Conservation (phyloP, 305 asterid genomes). For the Striga hermonthica region DNA sequence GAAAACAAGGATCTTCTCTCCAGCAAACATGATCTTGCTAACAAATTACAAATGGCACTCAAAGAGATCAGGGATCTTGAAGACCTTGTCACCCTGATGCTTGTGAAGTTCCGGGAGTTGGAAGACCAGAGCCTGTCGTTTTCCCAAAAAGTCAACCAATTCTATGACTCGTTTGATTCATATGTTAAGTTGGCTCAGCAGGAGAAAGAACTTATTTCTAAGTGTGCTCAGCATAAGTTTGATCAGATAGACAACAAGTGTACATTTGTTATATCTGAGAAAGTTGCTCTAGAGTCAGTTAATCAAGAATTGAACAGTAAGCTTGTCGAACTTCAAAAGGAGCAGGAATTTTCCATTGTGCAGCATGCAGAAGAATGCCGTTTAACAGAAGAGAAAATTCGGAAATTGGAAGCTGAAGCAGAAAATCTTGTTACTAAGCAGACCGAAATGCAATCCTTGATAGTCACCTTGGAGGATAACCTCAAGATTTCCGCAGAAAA, state of each 20-base stretch:
- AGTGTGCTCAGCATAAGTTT: slow-evolving; percentile 58
- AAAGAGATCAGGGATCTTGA: slow-evolving; percentile 61
- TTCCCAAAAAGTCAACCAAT: slow-evolving; percentile 58
- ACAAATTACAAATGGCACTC: slow-evolving; percentile 52
- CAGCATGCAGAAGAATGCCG: slow-evolving; percentile 94
- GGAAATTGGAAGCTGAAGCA: slow-evolving; percentile 68
- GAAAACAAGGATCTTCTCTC: slow-evolving; percentile 56
- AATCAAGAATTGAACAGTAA: slow-evolving; percentile 62
- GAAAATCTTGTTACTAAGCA: slow-evolving; percentile 59
- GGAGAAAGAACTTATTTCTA: slow-evolving; percentile 64
- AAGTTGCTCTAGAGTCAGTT: slow-evolving; percentile 50
- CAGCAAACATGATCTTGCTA: slow-evolving; percentile 49
- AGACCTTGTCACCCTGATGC: slow-evolving; percentile 59
- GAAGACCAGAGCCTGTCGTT: slow-evolving; percentile 70
- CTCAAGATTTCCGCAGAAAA: slow-evolving; percentile 51
- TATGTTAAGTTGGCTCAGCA: slow-evolving; percentile 63
- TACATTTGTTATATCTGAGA: slow-evolving; percentile 53
- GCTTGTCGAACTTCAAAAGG: slow-evolving; percentile 79
- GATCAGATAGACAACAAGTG: slow-evolving; percentile 56
- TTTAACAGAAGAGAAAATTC: slow-evolving; percentile 69
- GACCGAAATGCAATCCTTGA: slow-evolving; percentile 57
- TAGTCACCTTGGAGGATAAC: slow-evolving; percentile 59
- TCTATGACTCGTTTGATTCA: slow-evolving; percentile 58
- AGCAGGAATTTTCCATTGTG: slow-evolving; percentile 76
- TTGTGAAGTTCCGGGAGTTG: slow-evolving; percentile 58